Base-by-base conservation (phyloP, 2,329 filamentous ascomycete genomes). In the Diaporthe helianthi region DNA sequence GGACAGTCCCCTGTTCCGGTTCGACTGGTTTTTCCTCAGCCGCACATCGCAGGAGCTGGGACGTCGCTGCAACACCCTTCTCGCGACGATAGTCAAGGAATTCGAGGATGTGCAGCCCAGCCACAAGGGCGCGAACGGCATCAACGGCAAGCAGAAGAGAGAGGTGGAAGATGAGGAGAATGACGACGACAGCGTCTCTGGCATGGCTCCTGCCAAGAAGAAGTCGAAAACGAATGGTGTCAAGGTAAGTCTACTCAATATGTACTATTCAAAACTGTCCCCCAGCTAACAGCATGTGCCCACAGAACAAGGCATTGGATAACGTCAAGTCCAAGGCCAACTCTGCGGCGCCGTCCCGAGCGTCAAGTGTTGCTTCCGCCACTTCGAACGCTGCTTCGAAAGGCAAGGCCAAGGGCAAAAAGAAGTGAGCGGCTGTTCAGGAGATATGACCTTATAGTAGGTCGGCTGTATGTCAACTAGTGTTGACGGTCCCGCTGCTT, bases 11-110 rank as follows among this genome's bases (percentile, higher is more conserved):
- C 84, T 99, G 4, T 99, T 99, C 87, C 90, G 96, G 47, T 99
- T 99, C 76, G 96, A 99, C 79, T 99, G 97, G 97, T 99, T 99
- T 84, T 98, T 99, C 85, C 86, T 99, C 49, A 97, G 93, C 79
- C 89, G 96, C 54, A 99, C 95, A 4, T 93, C 96, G 0, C 90
- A 94, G 61, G 96, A 99, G 81, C 92, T 99, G 75, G 92, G 93
- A 71, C 90, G 96, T 75, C 89, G 97, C 65, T 98, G 96, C 82
- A 97, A 93, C 38, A 99, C 97, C 1, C 86, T 99, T 65, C 89
- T 99, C 72, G 97, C 95, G 44, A 97, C 96, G 0, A 93, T 99
- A 58, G 92, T 96, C 65, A 92, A 96, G 80, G 96, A 99, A 81
- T 97, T 98, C 79, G 95, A 98, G 77, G 90, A 92, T 67, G 80